Evolutionary conservation across 2,329 filamentous ascomycete genomes (phyloP).

Genomic region (Monosporascus ibericus): DNA sequence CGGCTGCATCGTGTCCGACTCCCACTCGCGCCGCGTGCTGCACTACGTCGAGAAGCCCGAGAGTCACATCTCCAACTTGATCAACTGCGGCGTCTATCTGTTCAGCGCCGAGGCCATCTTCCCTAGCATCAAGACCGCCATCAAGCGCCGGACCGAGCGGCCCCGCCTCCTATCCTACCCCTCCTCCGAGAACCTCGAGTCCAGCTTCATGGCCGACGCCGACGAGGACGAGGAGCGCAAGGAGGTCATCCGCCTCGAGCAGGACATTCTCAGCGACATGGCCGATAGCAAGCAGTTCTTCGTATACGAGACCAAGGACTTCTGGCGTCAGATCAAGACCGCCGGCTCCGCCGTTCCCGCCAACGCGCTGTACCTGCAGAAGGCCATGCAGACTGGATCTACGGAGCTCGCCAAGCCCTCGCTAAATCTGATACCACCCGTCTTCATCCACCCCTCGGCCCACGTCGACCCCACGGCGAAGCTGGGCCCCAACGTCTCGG

Average conservation of each 20-base stretch:
- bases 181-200: conserved; percentile 86
- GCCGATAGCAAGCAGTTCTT: conserved; percentile 98
- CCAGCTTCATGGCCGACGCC: conserved; percentile 51
- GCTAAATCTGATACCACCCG: conserved; percentile 81
- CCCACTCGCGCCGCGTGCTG: conserved; percentile 88
- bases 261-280: conserved; percentile 92
- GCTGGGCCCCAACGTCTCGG: conserved; percentile 92
- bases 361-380: conserved; percentile 92
- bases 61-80: conserved; percentile 93
- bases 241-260: conserved; percentile 89
- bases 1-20: conserved; percentile 93
- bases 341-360: conserved; percentile 94
- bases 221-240: conserved; percentile 70
- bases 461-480: conserved; percentile 91
- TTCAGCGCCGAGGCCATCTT: conserved; percentile 95
- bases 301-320: conserved; percentile 97
- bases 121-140: conserved; percentile 87
- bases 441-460: conserved; percentile 91
- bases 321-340: conserved; percentile 99
- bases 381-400: conserved; percentile 79
- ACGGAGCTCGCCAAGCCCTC: conserved; percentile 78
- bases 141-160: conserved; percentile 90
- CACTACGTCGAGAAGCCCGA: conserved; percentile 99
- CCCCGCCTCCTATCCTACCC: conserved; percentile 92
- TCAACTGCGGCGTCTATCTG: conserved; percentile 98